Percentiles rank a stretch among this genome's conserved stretches.
Conservation (phyloP, 768 basidiomycete species). For the Suillus spraguei region DNA sequence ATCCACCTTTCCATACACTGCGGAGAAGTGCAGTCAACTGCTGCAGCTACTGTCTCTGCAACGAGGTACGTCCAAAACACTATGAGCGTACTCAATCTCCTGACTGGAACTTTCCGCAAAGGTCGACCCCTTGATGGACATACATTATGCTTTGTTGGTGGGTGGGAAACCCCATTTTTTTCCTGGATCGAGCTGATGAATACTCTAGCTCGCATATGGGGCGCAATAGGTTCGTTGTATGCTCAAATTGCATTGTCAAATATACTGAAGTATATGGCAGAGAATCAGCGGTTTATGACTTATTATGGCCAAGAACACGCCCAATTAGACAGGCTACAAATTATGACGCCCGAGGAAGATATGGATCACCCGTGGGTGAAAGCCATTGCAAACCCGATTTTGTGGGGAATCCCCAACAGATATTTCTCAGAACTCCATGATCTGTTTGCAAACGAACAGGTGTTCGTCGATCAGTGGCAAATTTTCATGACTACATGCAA, state of each 20-base stretch:
- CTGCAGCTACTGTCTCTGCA: slow-evolving; percentile 49
- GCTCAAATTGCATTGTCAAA: not conserved
- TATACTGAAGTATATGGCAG: slow-evolving; percentile 31
- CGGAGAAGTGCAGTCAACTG: slow-evolving; percentile 48
- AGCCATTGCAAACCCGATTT: slow-evolving; percentile 37
- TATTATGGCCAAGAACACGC: slow-evolving; percentile 58
- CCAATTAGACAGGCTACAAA: slow-evolving; percentile 55
- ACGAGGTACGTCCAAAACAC: slow-evolving; percentile 35
- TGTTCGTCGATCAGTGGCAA: slow-evolving; percentile 59
- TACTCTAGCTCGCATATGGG: slow-evolving; percentile 49
- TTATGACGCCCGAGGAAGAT: slow-evolving; percentile 44
- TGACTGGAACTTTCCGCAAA: slow-evolving; percentile 13
- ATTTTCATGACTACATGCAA: slow-evolving; percentile 45
- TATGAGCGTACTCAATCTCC: not conserved
- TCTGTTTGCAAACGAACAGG: slow-evolving; percentile 56
- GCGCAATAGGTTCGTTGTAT: slow-evolving; percentile 43
- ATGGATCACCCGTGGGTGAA: slow-evolving; percentile 39
- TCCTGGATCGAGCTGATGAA: slow-evolving; percentile 10
- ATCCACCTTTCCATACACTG: slow-evolving; percentile 62
- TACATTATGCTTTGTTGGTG: slow-evolving; percentile 46
- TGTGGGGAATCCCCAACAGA: slow-evolving; percentile 49
- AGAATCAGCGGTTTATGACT: slow-evolving; percentile 51
- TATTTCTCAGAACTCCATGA: slow-evolving; percentile 46
- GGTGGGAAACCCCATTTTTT: slow-evolving; percentile 14
- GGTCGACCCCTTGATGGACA: slow-evolving; percentile 45